Conservation (phyloP, 331 rosid species). For the Erythrophleum ivorense region DNA sequence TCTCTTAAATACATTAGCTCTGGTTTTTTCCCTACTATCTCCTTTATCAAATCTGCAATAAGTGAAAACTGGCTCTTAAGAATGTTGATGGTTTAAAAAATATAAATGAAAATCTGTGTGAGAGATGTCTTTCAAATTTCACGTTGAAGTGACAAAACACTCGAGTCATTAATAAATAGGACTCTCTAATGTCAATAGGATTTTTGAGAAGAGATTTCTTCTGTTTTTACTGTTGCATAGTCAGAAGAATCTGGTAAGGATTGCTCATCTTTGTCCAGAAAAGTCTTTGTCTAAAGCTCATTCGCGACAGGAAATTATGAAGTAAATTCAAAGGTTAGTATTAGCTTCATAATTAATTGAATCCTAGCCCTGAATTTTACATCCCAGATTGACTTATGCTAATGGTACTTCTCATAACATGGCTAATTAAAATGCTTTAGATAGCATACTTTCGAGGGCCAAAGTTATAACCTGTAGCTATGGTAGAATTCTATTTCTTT, state of each 20-base stretch:
- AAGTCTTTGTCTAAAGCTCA: neutral
- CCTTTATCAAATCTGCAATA: neutral
- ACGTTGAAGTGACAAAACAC: neutral
- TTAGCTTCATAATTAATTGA: neutral
- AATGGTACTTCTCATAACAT: neutral
- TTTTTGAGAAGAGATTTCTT: neutral
- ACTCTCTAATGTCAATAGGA: neutral
- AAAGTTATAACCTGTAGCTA: neutral
- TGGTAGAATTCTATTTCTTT: neutral
- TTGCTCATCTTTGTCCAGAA: neutral
- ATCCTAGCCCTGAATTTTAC: neutral
- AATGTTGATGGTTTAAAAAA: neutral
- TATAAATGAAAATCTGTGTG: neutral
- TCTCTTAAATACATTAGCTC: neutral
- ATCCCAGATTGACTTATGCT: neutral
- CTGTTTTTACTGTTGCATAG: neutral
- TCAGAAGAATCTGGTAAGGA: neutral
- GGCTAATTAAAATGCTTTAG: neutral
- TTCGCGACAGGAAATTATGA: neutral
- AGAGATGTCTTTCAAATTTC: neutral
- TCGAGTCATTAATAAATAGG: no score
- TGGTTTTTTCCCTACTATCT: neutral
- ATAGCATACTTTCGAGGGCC: neutral
- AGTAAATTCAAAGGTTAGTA: neutral
- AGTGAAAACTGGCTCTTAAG: neutral